Percentiles rank a stretch among this genome's conserved stretches.
Evolutionary conservation across 805 yeast genomes (phyloP).

Genomic region (Starmerella bombicola): DNA sequence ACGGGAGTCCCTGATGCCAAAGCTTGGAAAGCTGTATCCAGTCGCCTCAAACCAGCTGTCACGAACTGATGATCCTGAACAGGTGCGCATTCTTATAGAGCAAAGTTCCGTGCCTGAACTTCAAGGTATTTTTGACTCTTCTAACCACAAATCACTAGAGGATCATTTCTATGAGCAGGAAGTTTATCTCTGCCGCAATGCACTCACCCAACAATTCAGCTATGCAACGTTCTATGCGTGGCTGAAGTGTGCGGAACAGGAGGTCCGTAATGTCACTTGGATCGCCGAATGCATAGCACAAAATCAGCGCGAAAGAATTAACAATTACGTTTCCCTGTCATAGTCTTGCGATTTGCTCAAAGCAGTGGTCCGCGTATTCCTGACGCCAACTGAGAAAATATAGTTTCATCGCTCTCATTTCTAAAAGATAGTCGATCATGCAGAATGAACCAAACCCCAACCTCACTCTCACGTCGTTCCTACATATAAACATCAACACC

Average conservation of each 20-base stretch:
- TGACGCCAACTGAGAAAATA: too few relatives aligned
- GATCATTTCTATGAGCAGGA: constrained; percentile 89
- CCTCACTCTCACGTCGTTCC: too few relatives aligned
- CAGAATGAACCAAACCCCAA: too few relatives aligned
- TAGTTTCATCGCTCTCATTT: too few relatives aligned
- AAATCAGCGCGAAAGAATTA: constrained; percentile 87
- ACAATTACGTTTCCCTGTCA: constrained; percentile 70
- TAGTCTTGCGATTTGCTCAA: too few relatives aligned
- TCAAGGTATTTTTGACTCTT: constrained; percentile 36
- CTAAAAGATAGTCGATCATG: too few relatives aligned
- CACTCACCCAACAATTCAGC: constrained; percentile 93
- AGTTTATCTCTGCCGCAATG: constrained; percentile 82
- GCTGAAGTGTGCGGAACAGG: constrained; percentile 93
- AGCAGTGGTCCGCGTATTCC: too few relatives aligned
- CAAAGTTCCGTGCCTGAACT: constrained; percentile 24
- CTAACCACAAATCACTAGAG: constrained; percentile 55
- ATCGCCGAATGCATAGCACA: constrained; percentile 99
- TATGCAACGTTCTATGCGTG: constrained; percentile 89
- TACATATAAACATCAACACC: too few relatives aligned
- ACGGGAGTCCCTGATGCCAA: constrained; percentile 61
- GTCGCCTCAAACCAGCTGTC: constrained; percentile 53
- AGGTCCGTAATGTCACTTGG: constrained; percentile 96
- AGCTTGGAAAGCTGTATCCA: constrained; percentile 70
- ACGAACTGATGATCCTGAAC: constrained; percentile 73
- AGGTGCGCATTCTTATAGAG: constrained; percentile 39